Percentiles rank a stretch among this genome's conserved stretches.
These are phyloP conservation scores for Fusarium veterinarium DNA, from an alignment of 2,329 filamentous ascomycete genomes.

Conservation along the genomic window DNA sequence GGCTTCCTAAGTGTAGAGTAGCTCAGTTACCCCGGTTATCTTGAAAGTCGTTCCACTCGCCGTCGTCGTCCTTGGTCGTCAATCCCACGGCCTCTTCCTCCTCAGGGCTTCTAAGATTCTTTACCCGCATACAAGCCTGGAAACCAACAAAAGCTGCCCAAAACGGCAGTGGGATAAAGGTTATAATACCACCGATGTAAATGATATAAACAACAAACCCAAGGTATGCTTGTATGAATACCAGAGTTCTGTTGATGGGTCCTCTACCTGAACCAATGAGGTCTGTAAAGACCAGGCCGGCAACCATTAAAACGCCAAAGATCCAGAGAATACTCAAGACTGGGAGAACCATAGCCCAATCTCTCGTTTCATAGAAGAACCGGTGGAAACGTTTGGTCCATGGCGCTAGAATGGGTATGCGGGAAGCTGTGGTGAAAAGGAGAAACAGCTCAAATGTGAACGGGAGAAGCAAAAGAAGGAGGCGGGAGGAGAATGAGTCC, in stretches of 20 bases:
- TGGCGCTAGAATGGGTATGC: constrained; percentile 5
- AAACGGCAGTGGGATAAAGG: constrained; percentile 7
- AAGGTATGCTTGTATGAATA: neutral
- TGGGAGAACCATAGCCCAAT: constrained; percentile 34
- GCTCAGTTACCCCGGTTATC: constrained; percentile 13
- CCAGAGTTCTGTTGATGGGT: neutral
- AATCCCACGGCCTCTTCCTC: constrained; percentile 20
- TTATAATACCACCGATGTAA: neutral
- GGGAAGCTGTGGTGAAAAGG: constrained; percentile 37
- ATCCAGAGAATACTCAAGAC: constrained; percentile 31
- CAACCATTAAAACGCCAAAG: constrained; percentile 8
- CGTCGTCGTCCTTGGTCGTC: constrained; percentile 7
- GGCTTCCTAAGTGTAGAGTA: neutral
- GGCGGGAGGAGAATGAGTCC: neutral
- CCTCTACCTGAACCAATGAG: constrained; percentile 12
- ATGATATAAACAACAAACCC: neutral
- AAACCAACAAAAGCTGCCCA: constrained; percentile 33
- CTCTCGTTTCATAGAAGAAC: constrained; percentile 33
- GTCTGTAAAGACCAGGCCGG: constrained; percentile 4
- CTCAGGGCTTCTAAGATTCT: constrained; percentile 8
- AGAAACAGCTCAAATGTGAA: constrained; percentile 35
- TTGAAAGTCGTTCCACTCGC: constrained; percentile 23
- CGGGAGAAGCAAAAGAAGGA: constrained; percentile 11
- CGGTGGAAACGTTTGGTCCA: constrained; percentile 3
- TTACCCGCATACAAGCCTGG: constrained; percentile 27